phyloP scores from a whole-genome alignment of 345 rosid genomes.

The Rhizophora apiculata region DNA sequence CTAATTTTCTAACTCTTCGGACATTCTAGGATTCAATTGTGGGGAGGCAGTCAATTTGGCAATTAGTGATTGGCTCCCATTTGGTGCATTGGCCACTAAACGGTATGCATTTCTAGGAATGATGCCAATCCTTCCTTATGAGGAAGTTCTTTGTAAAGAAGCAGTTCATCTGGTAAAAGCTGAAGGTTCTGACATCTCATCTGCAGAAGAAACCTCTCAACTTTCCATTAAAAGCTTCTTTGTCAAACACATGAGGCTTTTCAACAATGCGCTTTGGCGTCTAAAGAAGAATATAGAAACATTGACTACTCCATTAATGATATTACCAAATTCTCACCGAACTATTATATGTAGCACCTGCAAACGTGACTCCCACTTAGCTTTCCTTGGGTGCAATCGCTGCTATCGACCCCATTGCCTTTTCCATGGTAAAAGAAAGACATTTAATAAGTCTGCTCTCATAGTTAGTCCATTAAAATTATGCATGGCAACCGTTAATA shows the following conservation, averaged over 20 bases:
- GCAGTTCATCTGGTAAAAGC: constrained; percentile 20
- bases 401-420: neutral
- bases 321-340: constrained; percentile 5
- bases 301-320: neutral
- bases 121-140: too few relatives aligned
- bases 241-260: constrained; percentile 3
- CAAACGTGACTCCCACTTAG: constrained; percentile 6
- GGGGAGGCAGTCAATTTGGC: constrained; percentile 99
- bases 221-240: neutral
- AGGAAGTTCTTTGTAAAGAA: too few relatives aligned
- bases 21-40: constrained; percentile 70
- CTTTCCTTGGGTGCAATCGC: constrained; percentile 1
- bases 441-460: too few relatives aligned
- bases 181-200: neutral
- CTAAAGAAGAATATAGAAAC: neutral
- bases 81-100: too few relatives aligned
- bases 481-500: too few relatives aligned
- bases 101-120: too few relatives aligned
- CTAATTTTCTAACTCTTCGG: neutral
- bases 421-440: constrained; percentile 3
- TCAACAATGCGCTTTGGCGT: neutral
- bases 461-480: too few relatives aligned
- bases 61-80: constrained; percentile 77
- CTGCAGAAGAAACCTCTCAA: neutral
- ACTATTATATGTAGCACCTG: constrained; percentile 2